phyloP scores from a whole-genome alignment of 228 moss, liverwort and hornwort genomes.

The Sphagnum magellanicum region DNA sequence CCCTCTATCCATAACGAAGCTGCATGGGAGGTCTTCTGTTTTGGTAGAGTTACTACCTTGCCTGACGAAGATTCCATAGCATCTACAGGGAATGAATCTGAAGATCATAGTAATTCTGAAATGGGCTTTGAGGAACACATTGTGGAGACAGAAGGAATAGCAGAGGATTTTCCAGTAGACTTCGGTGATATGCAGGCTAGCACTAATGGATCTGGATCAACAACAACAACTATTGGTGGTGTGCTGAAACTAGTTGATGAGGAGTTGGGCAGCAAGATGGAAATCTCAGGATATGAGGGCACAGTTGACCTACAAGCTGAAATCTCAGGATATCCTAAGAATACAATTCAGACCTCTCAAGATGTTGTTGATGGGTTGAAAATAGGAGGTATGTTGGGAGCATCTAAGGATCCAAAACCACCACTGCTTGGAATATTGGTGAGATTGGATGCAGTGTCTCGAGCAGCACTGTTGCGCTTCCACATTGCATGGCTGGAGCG shows the following conservation, averaged over 20 bases:
- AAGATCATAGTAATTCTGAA: not conserved
- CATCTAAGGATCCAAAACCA: slow-evolving; percentile 39
- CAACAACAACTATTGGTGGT: not conserved
- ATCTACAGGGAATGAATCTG: slow-evolving; percentile 16
- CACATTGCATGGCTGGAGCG: slow-evolving; percentile 82
- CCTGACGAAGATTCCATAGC: slow-evolving; percentile 23
- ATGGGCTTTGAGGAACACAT: too few relatives aligned
- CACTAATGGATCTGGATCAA: too few relatives aligned
- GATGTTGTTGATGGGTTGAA: slow-evolving; percentile 6
- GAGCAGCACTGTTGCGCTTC: slow-evolving; percentile 75
- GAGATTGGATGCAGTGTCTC: slow-evolving; percentile 78
- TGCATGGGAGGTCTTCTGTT: slow-evolving; percentile 88
- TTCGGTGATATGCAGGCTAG: too few relatives aligned
- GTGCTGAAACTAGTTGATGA: slow-evolving; percentile 11
- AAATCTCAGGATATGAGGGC: not conserved
- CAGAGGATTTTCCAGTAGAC: not conserved
- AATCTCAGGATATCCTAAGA: too few relatives aligned
- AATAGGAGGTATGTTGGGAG: slow-evolving; percentile 8
- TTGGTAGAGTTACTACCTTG: slow-evolving; percentile 44
- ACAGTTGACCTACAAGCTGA: too few relatives aligned
- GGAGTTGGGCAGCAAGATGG: not conserved
- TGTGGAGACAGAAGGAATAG: slow-evolving; percentile 8
- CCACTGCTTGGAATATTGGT: slow-evolving; percentile 53
- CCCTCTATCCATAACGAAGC: slow-evolving; percentile 72
- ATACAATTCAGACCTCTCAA: too few relatives aligned